These are phyloP conservation scores for Metarhizium sp. DNA, from an alignment of 2,329 filamentous ascomycete genomes.

Conservation along the genomic window DNA sequence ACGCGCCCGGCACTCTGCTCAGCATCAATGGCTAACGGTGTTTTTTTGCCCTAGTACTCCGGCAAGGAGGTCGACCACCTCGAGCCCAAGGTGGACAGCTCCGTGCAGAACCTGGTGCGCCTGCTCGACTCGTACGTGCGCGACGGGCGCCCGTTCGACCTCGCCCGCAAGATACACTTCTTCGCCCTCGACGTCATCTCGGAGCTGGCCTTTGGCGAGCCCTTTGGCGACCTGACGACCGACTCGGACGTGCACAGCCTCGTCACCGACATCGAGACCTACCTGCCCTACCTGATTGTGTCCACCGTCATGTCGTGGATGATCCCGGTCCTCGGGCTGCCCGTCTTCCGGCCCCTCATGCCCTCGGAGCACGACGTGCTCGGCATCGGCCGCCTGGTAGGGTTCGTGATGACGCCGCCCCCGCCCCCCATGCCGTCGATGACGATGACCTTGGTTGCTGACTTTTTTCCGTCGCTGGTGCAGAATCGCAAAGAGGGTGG, in stretches of 20 bases:
- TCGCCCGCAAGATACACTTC: constrained; percentile 38
- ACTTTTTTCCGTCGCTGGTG: neutral
- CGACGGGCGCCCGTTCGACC: constrained; percentile 7
- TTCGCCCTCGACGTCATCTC: constrained; percentile 49
- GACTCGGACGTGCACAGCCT: constrained; percentile 40
- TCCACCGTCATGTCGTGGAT: constrained; percentile 11
- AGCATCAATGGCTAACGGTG: neutral
- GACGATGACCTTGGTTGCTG: too few species aligned
- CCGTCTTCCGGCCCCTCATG: constrained; percentile 29
- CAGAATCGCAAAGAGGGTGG: constrained; percentile 34
- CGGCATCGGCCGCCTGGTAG: constrained; percentile 32
- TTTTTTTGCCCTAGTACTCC: constrained; percentile 29
- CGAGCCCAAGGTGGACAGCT: constrained; percentile 22
- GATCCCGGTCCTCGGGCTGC: constrained; percentile 26
- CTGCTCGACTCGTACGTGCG: constrained; percentile 10
- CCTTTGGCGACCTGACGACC: constrained; percentile 38
- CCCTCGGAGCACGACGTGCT: constrained; percentile 29
- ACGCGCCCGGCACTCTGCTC: neutral
- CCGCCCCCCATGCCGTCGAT: too few species aligned
- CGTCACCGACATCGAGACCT: constrained; percentile 29
- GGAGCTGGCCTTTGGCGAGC: constrained; percentile 39
- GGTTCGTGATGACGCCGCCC: constrained; percentile 23
- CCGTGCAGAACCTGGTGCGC: constrained; percentile 6
- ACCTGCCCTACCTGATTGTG: constrained; percentile 13
- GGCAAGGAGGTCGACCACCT: constrained; percentile 40